Evolutionary conservation across 768 basidiomycete species (phyloP), one percentile per base, ranked within the genome.

Genomic region (Mycena metata): DNA sequence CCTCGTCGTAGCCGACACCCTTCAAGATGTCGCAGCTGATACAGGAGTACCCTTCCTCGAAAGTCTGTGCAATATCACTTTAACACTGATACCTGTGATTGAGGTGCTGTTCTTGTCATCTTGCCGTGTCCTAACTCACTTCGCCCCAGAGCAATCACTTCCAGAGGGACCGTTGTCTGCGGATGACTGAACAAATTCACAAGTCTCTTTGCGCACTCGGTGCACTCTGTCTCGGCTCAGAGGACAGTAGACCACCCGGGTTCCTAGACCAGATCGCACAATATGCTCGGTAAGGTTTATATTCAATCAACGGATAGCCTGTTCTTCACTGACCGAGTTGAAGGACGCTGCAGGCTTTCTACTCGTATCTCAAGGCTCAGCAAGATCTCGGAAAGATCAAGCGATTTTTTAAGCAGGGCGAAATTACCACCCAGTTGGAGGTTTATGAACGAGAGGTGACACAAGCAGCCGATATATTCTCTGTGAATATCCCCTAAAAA

Each of bases 401-500:
- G 50, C 21, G 60, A 17, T 16, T 63, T 24, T 55, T 63, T n/a
- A 63, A 63, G 33, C 50, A 63, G 30, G 45, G 51, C 51, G 61
- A 63, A 55, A 52, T 63, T 21, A 23, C 41, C 12, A 42, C 41
- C 10, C 61, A 54, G 21, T 23, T 63, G 42, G 61, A 55, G 5
- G 11, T 7, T 21, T 63, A 50, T 46, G 51, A 54, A 41, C 9
- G 13, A 36, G 41, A 54, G 23, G 19, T 63, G 19, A 54, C 6
- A 30, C 24, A 26, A 7, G 51, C 61, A 16, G 21, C n/a, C 15
- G 11, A 54, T 9, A 54, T 3, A 17, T 63, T 63, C 19, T 45
- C n/a, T 3, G 61, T 63, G 24, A 16, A 51, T 24, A 10, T 23
- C 9, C 3, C 17, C 35, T 51, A 12, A 10, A 4, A 15, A 7